phyloP scores from a whole-genome alignment of 768 basidiomycete genomes.

The Trametes elegans region DNA sequence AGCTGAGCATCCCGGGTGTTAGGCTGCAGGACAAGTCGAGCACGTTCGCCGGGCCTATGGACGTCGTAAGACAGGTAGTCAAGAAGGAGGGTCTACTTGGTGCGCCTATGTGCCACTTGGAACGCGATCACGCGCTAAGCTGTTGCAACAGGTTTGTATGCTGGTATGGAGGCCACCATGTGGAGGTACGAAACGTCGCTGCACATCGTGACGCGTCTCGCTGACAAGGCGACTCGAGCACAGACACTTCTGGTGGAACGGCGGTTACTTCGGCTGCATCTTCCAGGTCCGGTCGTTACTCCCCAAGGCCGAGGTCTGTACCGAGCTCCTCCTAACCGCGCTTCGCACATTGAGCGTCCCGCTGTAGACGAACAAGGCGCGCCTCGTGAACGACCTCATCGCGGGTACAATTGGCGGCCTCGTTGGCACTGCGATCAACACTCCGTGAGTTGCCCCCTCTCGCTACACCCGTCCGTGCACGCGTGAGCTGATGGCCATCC shows the following conservation, averaged over 20 bases:
- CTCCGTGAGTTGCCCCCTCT: slow-evolving; percentile 58
- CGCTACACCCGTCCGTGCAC: background rate
- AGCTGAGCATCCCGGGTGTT: background rate
- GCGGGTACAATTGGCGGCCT: slow-evolving; percentile 91
- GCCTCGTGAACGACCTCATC: slow-evolving; percentile 87
- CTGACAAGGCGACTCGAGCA: slow-evolving; percentile 1
- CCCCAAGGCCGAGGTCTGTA: slow-evolving; percentile 78
- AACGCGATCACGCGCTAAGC: background rate
- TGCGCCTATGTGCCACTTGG: background rate
- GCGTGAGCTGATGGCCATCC: no score
- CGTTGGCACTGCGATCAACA: slow-evolving; percentile 87
- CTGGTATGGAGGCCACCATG: slow-evolving; percentile 96
- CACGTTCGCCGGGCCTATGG: slow-evolving; percentile 88
- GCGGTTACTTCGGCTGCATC: slow-evolving; percentile 94
- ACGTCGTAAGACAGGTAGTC: slow-evolving; percentile 81
- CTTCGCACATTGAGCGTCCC: background rate
- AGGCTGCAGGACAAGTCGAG: slow-evolving; percentile 92
- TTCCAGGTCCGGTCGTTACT: slow-evolving; percentile 77
- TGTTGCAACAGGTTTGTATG: slow-evolving; percentile 51
- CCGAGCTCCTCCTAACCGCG: background rate
- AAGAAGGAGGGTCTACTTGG: slow-evolving; percentile 79
- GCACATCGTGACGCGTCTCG: background rate
- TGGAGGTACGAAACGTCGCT: slow-evolving; percentile 68
- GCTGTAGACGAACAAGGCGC: slow-evolving; percentile 56
- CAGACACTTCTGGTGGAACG: slow-evolving; percentile 90